phyloP scores from a whole-genome alignment of 805 yeast species.

The Sporopachydermia quercuum region DNA sequence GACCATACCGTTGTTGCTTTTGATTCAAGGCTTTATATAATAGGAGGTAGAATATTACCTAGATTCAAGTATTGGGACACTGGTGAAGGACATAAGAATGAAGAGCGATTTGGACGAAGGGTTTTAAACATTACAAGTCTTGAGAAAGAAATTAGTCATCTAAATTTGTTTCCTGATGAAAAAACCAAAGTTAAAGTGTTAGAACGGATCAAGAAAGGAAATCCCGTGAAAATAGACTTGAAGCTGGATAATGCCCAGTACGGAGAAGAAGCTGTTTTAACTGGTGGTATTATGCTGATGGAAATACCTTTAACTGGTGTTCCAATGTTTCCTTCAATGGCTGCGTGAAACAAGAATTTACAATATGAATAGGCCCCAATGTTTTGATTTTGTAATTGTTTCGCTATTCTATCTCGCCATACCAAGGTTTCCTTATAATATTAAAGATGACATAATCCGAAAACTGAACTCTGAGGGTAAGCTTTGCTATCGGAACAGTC shows the following conservation, averaged over 20 bases:
- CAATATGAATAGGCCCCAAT: too few species aligned
- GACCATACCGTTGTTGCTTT: slow-evolving; percentile 6
- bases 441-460: too few species aligned
- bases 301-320: not conserved
- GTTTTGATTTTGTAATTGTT: too few species aligned
- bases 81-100: not conserved
- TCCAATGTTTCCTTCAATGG: not conserved
- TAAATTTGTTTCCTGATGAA: not conserved
- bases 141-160: not conserved
- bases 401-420: too few species aligned
- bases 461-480: too few species aligned
- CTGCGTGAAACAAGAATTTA: too few species aligned
- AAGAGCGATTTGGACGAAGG: too few species aligned
- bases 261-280: too few species aligned
- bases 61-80: not conserved
- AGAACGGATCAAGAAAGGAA: not conserved
- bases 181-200: not conserved
- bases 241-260: too few species aligned
- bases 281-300: not conserved
- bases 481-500: too few species aligned
- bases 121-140: not conserved
- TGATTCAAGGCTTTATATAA: slow-evolving; percentile 8
- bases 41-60: slow-evolving; percentile 10
- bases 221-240: not conserved
- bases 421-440: too few species aligned